A percentile compares a stretch with the other conserved stretches of the same genome.
Evolutionary conservation across 106 monocot genomes (phyloP).

Genomic region (Platanthera zijinensis): DNA sequence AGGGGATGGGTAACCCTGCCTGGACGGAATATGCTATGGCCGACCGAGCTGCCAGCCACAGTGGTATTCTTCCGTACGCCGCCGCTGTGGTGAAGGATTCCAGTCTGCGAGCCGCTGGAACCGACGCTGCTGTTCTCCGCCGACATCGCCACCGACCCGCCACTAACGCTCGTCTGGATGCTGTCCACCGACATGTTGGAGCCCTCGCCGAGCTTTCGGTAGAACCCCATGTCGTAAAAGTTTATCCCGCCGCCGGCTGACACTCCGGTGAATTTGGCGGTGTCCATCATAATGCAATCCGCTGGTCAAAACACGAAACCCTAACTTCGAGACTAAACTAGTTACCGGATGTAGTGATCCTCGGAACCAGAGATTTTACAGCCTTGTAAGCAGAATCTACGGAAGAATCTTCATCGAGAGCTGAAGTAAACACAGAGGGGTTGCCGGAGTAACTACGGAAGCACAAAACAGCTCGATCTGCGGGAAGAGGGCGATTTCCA

Average conservation of each 20-base stretch:
- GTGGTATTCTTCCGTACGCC: constrained; percentile 32
- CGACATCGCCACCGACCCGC: constrained; percentile 39
- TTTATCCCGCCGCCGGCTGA: constrained; percentile 6
- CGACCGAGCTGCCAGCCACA: constrained; percentile 20
- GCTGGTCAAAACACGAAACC: background rate
- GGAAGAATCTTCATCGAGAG: background rate
- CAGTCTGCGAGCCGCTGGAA: constrained; percentile 43
- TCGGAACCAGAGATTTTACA: constrained; percentile 1
- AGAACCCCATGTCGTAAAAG: constrained; percentile 42
- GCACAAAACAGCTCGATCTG: background rate
- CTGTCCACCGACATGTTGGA: constrained; percentile 62
- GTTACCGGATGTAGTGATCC: background rate
- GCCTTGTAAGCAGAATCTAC: background rate
- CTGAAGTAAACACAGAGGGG: background rate
- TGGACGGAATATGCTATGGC: constrained; percentile 33
- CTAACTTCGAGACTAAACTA: background rate
- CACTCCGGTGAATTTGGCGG: constrained; percentile 34
- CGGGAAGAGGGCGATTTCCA: background rate
- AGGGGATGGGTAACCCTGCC: constrained; percentile 30
- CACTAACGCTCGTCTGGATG: constrained; percentile 17
- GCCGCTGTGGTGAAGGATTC: constrained; percentile 46
- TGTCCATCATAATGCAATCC: constrained; percentile 26
- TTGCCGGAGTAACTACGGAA: background rate
- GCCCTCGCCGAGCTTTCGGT: constrained; percentile 48
- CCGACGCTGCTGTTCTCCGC: constrained; percentile 40